phyloP scores from a whole-genome alignment of 2,329 filamentous ascomycete species.

The Grosmannia serpens region DNA sequence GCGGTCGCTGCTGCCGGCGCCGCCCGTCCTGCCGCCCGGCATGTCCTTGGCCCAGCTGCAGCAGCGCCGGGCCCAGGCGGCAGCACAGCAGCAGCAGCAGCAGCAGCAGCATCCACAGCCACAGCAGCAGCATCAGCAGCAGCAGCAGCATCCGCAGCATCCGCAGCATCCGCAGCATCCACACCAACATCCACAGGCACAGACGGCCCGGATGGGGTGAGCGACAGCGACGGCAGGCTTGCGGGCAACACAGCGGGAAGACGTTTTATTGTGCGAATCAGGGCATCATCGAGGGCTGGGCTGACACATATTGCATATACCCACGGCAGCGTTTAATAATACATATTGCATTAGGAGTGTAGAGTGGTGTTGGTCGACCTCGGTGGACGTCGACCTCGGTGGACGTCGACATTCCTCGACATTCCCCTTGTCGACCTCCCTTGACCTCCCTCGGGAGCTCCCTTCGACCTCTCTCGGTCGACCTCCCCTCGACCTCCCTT shows the following conservation, averaged over 20 bases:
- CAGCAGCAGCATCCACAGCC: neutral
- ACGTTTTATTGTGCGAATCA: neutral
- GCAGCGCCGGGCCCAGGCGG: constrained; percentile 8
- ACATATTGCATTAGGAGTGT: too few species aligned
- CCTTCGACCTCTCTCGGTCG: too few species aligned
- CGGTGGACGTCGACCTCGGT: too few species aligned
- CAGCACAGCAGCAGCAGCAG: neutral
- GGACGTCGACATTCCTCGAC: too few species aligned
- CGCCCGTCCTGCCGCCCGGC: neutral
- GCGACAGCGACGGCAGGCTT: neutral
- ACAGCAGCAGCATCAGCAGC: neutral
- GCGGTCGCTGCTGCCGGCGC: constrained; percentile 19
- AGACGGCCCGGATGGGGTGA: constrained; percentile 2
- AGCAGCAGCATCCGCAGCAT: neutral
- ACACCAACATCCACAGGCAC: neutral
- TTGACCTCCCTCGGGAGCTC: too few species aligned
- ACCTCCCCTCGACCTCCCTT: too few species aligned
- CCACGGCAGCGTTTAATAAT: neutral
- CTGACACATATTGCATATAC: neutral
- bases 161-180: too few species aligned
- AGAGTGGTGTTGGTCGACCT: too few species aligned
- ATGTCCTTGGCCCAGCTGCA: constrained; percentile 8
- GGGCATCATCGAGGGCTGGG: neutral
- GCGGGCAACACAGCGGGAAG: neutral
- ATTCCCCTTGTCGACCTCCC: too few species aligned